Percentiles rank a stretch among this genome's conserved stretches.
Conservation (phyloP, 805 yeast genomes). For the Spathaspora boniae region DNA sequence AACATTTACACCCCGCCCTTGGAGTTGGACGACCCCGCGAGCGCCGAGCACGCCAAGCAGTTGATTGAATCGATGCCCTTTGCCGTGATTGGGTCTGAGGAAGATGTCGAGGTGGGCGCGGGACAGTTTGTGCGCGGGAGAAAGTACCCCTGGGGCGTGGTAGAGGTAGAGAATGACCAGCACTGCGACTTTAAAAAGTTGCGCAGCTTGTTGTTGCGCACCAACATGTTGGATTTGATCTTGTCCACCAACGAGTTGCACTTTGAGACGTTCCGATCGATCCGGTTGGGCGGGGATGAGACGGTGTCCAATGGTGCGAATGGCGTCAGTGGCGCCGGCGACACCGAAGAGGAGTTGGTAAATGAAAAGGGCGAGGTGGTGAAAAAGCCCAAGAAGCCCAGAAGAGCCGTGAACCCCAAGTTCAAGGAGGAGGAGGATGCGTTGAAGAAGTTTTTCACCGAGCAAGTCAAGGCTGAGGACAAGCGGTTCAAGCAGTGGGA, state of each 20-base stretch:
- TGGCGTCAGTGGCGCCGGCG: constrained; percentile 27
- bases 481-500: constrained; percentile 99
- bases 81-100: constrained; percentile 77
- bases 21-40: constrained; percentile 69
- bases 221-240: constrained; percentile 79
- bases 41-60: constrained; percentile 77
- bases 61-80: constrained; percentile 84
- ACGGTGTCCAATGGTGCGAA: constrained; percentile 40
- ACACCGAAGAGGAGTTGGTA: constrained; percentile 22
- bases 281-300: constrained; percentile 52
- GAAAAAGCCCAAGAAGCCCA: constrained; percentile 43
- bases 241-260: constrained; percentile 77
- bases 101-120: constrained; percentile 57
- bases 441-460: constrained; percentile 90
- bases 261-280: constrained; percentile 73
- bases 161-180: constrained; percentile 80
- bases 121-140: constrained; percentile 74
- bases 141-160: constrained; percentile 88
- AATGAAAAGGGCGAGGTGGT: constrained; percentile 30
- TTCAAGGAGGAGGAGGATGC: constrained; percentile 96
- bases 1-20: constrained; percentile 81
- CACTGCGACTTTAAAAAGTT: constrained; percentile 84
- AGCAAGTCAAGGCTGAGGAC: constrained; percentile 93
- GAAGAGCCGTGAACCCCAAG: constrained; percentile 75
- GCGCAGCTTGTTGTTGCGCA: constrained; percentile 73